Evolutionary conservation across 176 grass and related monocot genomes (phyloP).

Genomic region (Phoenix dactylifera): DNA sequence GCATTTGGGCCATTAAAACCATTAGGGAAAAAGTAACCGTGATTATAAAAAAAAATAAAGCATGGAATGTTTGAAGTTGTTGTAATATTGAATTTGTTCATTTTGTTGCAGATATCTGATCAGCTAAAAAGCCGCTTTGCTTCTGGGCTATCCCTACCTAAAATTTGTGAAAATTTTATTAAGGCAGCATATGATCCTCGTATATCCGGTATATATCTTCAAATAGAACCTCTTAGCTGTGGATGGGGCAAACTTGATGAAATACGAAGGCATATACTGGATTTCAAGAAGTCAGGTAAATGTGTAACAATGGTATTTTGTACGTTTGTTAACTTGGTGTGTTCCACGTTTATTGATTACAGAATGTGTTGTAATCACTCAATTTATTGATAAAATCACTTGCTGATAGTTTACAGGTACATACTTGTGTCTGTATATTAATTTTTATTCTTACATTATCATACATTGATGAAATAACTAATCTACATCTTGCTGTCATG

Average conservation of each 20-base stretch:
- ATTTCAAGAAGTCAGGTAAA: conserved; percentile 92
- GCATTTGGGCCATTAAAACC: too few relatives aligned
- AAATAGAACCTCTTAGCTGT: conserved; percentile 73
- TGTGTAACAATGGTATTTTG: background rate
- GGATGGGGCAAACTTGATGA: conserved; percentile 94
- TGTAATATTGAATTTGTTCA: background rate
- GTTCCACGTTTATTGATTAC: too few relatives aligned
- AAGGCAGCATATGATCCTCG: conserved; percentile 92
- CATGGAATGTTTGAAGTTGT: too few relatives aligned
- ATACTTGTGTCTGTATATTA: too few relatives aligned
- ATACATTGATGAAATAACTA: too few relatives aligned
- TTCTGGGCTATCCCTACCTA: conserved; percentile 66
- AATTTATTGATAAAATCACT: too few relatives aligned
- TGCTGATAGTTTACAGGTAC: too few relatives aligned
- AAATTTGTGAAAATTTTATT: conserved; percentile 84
- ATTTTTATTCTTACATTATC: too few relatives aligned
- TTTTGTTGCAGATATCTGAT: conserved; percentile 63
- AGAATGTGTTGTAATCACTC: too few relatives aligned
- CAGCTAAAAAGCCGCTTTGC: conserved; percentile 58
- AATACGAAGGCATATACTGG: conserved; percentile 78
- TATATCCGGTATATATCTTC: conserved; percentile 80
- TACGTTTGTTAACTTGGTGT: background rate
- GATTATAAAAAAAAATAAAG: too few relatives aligned
- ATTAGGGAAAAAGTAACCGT: too few relatives aligned
- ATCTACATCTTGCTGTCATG: too few relatives aligned